A percentile compares a stretch with the other conserved stretches of the same genome.
Conservation (phyloP, 2,329 filamentous ascomycete genomes). For the Camptophora hylomeconis region DNA sequence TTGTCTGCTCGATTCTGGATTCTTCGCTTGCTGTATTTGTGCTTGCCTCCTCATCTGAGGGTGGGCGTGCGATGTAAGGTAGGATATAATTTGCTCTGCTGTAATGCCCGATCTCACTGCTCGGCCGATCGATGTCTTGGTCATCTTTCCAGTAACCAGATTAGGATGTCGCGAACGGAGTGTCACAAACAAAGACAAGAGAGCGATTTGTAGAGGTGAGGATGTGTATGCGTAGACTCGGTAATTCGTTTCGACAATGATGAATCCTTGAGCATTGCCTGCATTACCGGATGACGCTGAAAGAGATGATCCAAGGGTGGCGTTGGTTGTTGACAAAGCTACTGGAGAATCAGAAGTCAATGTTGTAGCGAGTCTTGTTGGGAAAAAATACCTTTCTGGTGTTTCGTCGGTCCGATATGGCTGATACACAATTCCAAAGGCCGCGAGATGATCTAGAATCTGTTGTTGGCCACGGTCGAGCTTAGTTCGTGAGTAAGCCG, state of each 20-base stretch:
- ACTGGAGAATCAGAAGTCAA: constrained; percentile 64
- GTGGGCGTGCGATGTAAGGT: constrained; percentile 84
- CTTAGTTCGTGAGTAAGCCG: constrained; percentile 76
- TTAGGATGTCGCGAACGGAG: constrained; percentile 87
- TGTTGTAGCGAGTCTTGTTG: constrained; percentile 85
- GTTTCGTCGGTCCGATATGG: constrained; percentile 38
- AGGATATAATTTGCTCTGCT: constrained; percentile 85
- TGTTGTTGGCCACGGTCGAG: constrained; percentile 69
- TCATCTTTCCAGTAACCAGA: constrained; percentile 83
- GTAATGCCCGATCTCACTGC: constrained; percentile 89
- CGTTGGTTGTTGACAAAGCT: constrained; percentile 55
- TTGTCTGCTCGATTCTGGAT: constrained; percentile 16
- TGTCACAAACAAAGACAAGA: constrained; percentile 78
- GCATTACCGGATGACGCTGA: constrained; percentile 17
- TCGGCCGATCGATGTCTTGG: constrained; percentile 72
- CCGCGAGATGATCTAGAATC: constrained; percentile 80
- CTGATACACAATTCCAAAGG: constrained; percentile 83
- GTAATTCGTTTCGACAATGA: constrained; percentile 97
- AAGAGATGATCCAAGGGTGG: constrained; percentile 55
- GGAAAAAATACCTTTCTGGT: constrained; percentile 54
- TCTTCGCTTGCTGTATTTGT: constrained; percentile 12
- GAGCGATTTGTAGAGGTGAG: constrained; percentile 84
- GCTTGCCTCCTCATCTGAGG: constrained; percentile 73
- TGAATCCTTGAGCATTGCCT: constrained; percentile 47
- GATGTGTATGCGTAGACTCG: constrained; percentile 93